Base-by-base conservation (phyloP, 169 alveolate species). In the Plasmodium relictum region DNA sequence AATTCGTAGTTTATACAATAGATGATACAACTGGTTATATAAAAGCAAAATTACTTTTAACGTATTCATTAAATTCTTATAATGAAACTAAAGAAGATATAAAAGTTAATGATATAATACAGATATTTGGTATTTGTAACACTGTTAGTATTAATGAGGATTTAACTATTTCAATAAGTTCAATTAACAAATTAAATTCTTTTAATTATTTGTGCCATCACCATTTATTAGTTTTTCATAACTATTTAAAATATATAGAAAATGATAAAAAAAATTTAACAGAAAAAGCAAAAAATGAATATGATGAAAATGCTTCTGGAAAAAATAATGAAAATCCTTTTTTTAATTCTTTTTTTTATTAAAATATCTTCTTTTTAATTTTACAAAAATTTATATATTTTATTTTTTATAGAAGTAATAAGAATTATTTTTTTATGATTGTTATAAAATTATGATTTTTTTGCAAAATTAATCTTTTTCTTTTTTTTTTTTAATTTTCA, bases 1-100 rank as follows among this genome's bases (percentile, higher is more conserved):
- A 85, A 70, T 85, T 70, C 62, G 54, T 85, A 70, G 65, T 85
- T 8, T 85, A 85, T 26, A 85, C 91, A 56, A 70, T 85, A 63
- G 91, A 85, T 72, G 91, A 85, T 14, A 69, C 91, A n/a, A 85
- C 91, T 5, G 91, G 91, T n/a, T 85, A 61, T 61, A 59, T 85
- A 22, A 85, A 63, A 72, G 91, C 91, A 69, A 85, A 85, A 63
- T 44, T 69, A 8, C 86, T 85, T 42, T 70, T 85, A 85, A 85
- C 86, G 6, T 85, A 69, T 70, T 70, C 91, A 8, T 56, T 69
- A 56, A 69, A 41, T 69, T 22, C 71, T 18, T 18, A 45, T 20
- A 54, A 65, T 37, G 90, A 80, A 56, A 68, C 65, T 52, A 68
- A 80, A 18, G 61, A 80, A 6, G 80, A 80, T 7, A 85, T 85